phyloP scores from a whole-genome alignment of 2,329 filamentous ascomycete species.

The Plectosphaerella plurivora region DNA sequence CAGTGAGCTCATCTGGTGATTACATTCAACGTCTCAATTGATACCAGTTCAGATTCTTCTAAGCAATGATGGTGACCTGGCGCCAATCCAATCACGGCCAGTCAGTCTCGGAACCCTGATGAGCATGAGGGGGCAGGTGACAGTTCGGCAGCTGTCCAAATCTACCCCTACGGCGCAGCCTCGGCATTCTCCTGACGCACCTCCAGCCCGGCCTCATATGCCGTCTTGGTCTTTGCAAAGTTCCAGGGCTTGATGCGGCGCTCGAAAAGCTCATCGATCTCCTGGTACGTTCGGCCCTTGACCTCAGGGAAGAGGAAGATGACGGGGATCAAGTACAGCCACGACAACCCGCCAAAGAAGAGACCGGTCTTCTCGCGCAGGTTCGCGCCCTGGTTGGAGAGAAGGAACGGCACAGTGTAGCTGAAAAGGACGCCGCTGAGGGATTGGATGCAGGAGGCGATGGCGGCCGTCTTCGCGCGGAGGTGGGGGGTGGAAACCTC shows the following conservation, averaged over 20 bases:
- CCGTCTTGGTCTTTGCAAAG: constrained; percentile 7
- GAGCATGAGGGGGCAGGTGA: no score
- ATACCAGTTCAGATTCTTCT: no score
- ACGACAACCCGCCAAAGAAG: background rate
- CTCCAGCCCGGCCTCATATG: constrained; percentile 1
- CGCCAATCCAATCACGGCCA: no score
- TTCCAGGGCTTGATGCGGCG: constrained; percentile 12
- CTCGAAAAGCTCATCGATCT: constrained; percentile 16
- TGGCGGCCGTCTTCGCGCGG: constrained; percentile 1
- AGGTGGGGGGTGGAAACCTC: constrained; percentile 1
- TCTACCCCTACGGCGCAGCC: no score
- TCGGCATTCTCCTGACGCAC: background rate
- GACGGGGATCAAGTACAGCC: constrained; percentile 10
- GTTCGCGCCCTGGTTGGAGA: background rate
- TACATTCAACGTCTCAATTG: no score
- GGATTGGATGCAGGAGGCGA: constrained; percentile 1
- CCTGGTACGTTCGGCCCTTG: constrained; percentile 13
- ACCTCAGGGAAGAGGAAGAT: background rate
- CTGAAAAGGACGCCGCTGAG: constrained; percentile 5
- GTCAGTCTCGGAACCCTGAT: no score
- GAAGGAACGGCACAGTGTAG: background rate
- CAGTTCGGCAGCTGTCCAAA: no score
- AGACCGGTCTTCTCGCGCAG: background rate
- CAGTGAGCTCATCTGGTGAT: no score
- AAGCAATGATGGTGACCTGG: no score